Evolutionary conservation across 2,329 filamentous ascomycete genomes (phyloP), one percentile per base, ranked within the genome.

Genomic region (Sarocladium oryzae): DNA sequence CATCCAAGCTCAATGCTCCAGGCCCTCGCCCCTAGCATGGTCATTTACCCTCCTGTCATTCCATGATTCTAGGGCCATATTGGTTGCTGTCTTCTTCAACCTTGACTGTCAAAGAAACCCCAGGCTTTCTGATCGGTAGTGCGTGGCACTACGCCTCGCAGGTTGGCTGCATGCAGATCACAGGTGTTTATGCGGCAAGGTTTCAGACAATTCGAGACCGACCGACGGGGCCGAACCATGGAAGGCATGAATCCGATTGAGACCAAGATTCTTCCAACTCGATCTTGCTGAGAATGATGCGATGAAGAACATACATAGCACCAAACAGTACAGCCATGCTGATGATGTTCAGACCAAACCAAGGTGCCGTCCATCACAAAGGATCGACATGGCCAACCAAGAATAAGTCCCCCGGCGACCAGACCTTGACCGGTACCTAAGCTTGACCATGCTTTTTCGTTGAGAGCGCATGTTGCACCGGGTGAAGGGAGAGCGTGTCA

Each of bases 191-290:
- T 48, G 24, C 13, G 38, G 23, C 26, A 45, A 51, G 38, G 32
- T 52, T 32, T 32, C 28, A 48, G 43, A 43, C 43, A 48, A 18
- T 26, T 33, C 11, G 26, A 32, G 43, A 48, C 43, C 43, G 43
- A 48, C 43, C 43, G 43, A 48, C 23, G 43, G 43, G 43, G 43
- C 43, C 43, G 43, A 48, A 48, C 43, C 43, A 48, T 33, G 43
- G 43, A 33, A 48, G 16, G 10, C 43, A 21, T 26, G 7, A 13
- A 11, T 48, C 26, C 43, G 43, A 48, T 48, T 16, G 18, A 32
- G 43, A 48, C 43, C 43, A 48, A 32, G 43, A 48, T 48, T 23
- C 10, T 16, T 11, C 15, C 24, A 20, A 16, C 43, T 33, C 28
- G 43, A 33, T 48, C 43, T 21, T 33, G 10, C 21, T 33, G 43